These are phyloP conservation scores for Exutisphaerella laricina DNA, from an alignment of 2,329 filamentous ascomycete genomes.

Conservation along the genomic window DNA sequence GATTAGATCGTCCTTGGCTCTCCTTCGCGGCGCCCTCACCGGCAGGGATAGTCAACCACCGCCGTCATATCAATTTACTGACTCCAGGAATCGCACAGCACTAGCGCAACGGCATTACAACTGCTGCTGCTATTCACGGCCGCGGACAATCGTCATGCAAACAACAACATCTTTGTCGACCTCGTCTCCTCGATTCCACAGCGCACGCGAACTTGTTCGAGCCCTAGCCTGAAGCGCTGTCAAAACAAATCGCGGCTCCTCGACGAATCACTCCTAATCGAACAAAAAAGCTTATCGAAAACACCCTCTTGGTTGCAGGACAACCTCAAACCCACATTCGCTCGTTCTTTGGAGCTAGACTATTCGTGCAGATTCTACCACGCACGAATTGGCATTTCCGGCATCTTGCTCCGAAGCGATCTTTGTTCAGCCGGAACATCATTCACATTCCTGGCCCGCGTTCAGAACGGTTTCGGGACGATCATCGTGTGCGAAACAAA, in stretches of 20 bases:
- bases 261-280: neutral
- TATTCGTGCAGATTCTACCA: neutral
- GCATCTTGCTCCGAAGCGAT: neutral
- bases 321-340: neutral
- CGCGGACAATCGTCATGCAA: neutral
- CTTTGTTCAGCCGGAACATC: neutral
- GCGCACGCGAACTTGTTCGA: neutral
- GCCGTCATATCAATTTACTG: too few species aligned
- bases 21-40: too few species aligned
- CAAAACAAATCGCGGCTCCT: neutral
- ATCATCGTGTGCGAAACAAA: neutral
- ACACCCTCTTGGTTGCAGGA: neutral
- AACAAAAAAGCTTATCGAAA: neutral
- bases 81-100: too few species aligned
- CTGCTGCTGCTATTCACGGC: slow-evolving; percentile 1
- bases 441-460: slow-evolving; percentile 1
- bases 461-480: neutral
- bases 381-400: neutral
- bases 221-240: neutral
- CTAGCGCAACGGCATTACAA: neutral
- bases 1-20: too few species aligned
- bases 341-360: neutral
- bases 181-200: neutral
- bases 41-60: too few species aligned
- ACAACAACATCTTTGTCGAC: neutral